Evolutionary conservation across 2,329 filamentous ascomycete species (phyloP).

Genomic region (Beauveria varroae): DNA sequence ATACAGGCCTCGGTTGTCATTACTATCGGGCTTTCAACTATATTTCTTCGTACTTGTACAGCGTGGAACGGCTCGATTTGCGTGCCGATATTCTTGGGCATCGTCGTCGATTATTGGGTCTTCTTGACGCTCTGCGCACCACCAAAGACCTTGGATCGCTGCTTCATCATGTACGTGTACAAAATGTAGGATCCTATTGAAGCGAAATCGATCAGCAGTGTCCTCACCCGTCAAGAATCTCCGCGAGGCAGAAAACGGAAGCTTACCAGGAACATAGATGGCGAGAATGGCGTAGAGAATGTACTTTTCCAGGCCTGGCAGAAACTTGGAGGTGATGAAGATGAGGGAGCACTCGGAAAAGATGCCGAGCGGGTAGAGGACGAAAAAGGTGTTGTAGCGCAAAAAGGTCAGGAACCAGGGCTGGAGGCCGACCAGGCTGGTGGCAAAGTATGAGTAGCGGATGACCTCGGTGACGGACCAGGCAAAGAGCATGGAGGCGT

Average conservation of each 20-base stretch:
- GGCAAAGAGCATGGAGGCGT: slow-evolving; percentile 72
- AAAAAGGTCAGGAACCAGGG: slow-evolving; percentile 68
- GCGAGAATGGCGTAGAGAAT: slow-evolving; percentile 58
- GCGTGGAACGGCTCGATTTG: not conserved
- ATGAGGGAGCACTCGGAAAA: slow-evolving; percentile 79
- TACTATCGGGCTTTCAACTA: not conserved
- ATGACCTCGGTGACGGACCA: slow-evolving; percentile 91
- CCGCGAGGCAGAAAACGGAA: no score
- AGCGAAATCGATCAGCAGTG: not conserved
- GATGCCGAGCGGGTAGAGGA: slow-evolving; percentile 90
- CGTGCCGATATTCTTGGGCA: not conserved
- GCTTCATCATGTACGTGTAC: slow-evolving; percentile 91
- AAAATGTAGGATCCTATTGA: slow-evolving; percentile 63
- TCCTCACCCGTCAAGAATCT: slow-evolving; percentile 13
- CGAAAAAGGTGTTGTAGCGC: slow-evolving; percentile 85
- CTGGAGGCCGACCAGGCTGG: slow-evolving; percentile 56
- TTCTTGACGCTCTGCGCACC: slow-evolving; percentile 23
- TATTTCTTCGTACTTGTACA: not conserved
- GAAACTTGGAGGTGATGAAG: slow-evolving; percentile 56
- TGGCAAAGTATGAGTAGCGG: slow-evolving; percentile 84
- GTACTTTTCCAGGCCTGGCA: slow-evolving; percentile 45
- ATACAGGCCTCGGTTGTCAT: not conserved
- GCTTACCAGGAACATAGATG: slow-evolving; percentile 72
- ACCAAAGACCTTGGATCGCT: slow-evolving; percentile 65
- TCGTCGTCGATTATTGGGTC: slow-evolving; percentile 24